Evolutionary conservation across 129 eudicot species (phyloP).

Genomic region (Solidago caesia): DNA sequence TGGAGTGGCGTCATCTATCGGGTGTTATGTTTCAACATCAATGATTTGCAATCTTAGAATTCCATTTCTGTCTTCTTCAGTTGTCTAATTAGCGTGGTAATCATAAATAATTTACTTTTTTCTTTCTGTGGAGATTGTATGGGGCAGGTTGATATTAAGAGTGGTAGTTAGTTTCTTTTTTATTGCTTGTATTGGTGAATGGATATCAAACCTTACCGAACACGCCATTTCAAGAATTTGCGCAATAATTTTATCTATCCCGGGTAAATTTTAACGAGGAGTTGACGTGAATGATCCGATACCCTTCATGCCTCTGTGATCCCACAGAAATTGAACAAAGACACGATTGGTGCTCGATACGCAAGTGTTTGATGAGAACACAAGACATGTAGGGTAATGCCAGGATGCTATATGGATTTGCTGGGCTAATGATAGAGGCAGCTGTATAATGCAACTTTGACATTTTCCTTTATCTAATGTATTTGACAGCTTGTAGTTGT

Average conservation of each 20-base stretch:
- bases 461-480: no score
- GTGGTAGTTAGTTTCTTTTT: no score
- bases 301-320: neutral
- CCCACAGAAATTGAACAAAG: conserved; percentile 16
- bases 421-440: no score
- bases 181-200: neutral
- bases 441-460: no score
- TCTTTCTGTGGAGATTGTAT: no score
- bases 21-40: neutral
- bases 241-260: neutral
- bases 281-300: neutral
- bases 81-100: no score
- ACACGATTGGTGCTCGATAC: conserved; percentile 1
- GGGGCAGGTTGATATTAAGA: no score
- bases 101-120: neutral
- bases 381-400: conserved; percentile 20
- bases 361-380: neutral
- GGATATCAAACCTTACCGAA: no score
- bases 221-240: neutral
- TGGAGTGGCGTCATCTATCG: neutral
- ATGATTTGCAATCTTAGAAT: neutral
- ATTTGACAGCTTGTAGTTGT: no score
- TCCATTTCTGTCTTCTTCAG: neutral
- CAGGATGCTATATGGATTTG: neutral
- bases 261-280: no score